Evolutionary conservation across 148 eudicot genomes (phyloP).

Genomic region (Spergularia bocconei): DNA sequence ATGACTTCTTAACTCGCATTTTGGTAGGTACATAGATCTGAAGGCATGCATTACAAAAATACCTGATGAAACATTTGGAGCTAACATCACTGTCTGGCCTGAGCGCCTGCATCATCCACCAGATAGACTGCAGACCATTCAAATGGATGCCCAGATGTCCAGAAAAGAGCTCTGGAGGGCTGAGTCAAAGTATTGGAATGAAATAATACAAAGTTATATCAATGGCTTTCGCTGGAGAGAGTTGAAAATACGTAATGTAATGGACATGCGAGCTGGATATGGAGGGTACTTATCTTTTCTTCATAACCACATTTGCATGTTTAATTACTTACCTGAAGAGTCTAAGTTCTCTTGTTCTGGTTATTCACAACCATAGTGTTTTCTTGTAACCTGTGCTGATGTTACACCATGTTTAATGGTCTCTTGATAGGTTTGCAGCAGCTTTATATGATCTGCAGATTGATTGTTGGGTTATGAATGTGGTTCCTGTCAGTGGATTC

Average conservation of each 20-base stretch:
- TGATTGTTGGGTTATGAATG: constrained; percentile 81
- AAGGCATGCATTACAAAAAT: constrained; percentile 58
- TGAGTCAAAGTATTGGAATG: constrained; percentile 65
- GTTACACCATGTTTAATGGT: background rate
- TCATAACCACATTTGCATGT: background rate
- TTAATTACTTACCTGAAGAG: too few relatives aligned
- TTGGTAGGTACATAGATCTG: constrained; percentile 52
- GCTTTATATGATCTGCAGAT: constrained; percentile 46
- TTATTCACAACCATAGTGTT: too few relatives aligned
- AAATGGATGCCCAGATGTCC: constrained; percentile 69
- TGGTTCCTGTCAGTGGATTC: constrained; percentile 65
- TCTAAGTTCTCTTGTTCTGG: too few relatives aligned
- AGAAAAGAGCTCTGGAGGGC: constrained; percentile 61
- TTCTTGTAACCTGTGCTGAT: background rate
- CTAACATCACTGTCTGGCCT: constrained; percentile 64
- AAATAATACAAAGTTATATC: constrained; percentile 48
- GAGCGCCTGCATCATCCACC: constrained; percentile 63
- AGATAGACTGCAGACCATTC: constrained; percentile 57
- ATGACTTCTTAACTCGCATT: background rate
- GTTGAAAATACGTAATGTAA: constrained; percentile 45
- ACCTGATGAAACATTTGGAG: constrained; percentile 62
- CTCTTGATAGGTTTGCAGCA: constrained; percentile 61
- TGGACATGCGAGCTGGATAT: constrained; percentile 84
- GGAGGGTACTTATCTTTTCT: constrained; percentile 54
- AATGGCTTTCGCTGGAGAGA: constrained; percentile 45